Conservation (phyloP, 345 rosid species). For the Populus nigra region DNA sequence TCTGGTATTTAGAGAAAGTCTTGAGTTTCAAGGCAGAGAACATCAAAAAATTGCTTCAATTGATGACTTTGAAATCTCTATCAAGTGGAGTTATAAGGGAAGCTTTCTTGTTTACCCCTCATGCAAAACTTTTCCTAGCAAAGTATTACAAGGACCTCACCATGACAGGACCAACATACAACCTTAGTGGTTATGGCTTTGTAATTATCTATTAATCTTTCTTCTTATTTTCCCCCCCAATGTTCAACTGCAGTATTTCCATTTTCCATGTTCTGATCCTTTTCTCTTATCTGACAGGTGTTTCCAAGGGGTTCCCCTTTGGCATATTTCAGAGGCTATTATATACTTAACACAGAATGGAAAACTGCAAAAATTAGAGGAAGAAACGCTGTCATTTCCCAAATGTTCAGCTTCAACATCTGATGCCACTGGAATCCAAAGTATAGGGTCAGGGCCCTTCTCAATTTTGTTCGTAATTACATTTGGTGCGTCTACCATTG, state of each 20-base stretch:
- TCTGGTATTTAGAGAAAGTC: neutral
- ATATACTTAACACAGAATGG: neutral
- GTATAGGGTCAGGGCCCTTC: slow-evolving; percentile 14
- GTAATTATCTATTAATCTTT: neutral
- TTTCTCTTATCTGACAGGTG: neutral
- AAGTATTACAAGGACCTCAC: slow-evolving; percentile 14
- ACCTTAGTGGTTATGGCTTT: slow-evolving; percentile 9
- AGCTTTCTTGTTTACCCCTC: slow-evolving; percentile 8
- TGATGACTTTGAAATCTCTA: slow-evolving; percentile 5
- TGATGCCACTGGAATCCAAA: neutral
- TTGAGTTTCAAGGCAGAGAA: slow-evolving; percentile 13
- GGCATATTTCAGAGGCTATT: neutral
- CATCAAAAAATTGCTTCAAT: slow-evolving; percentile 6
- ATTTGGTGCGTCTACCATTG: slow-evolving; percentile 7
- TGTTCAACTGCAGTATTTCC: neutral
- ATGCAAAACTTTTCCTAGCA: slow-evolving; percentile 7
- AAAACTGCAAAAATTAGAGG: slow-evolving; percentile 5
- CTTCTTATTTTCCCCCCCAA: too few relatives aligned
- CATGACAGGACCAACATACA: slow-evolving; percentile 1
- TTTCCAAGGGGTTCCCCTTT: neutral
- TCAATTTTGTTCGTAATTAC: slow-evolving; percentile 15
- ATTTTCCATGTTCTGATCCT: neutral
- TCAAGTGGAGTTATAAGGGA: slow-evolving; percentile 7
- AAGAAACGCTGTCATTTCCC: neutral
- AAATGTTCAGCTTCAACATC: neutral